These are phyloP conservation scores for Agroathelia rolfsii DNA, from an alignment of 1,284 basidiomycete species.

Conservation along the genomic window DNA sequence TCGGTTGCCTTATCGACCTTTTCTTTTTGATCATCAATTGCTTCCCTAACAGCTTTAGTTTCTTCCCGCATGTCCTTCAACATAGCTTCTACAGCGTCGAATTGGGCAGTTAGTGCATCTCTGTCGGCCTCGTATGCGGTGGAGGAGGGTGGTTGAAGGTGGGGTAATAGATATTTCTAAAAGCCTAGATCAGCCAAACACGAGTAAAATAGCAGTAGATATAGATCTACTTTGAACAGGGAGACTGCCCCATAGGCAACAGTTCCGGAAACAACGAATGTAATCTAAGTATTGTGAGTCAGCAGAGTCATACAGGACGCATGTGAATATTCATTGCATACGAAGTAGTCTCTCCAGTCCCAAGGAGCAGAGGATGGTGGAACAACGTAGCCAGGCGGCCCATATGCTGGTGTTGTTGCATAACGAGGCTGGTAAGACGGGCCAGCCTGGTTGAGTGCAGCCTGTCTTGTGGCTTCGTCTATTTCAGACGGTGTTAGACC, in stretches of 20 bases:
- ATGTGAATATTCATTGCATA: conserved; percentile 31
- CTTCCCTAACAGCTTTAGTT: conserved; percentile 61
- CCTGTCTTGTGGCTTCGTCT: conserved; percentile 73
- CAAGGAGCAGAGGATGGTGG: conserved; percentile 33
- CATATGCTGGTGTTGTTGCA: conserved; percentile 32
- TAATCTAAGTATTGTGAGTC: conserved; percentile 53
- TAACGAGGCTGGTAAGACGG: conserved; percentile 26
- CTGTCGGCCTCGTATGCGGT: conserved; percentile 88
- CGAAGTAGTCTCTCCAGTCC: conserved; percentile 96
- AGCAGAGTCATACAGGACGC: conserved; percentile 16
- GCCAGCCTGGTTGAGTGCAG: conserved; percentile 25
- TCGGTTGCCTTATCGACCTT: conserved; percentile 70
- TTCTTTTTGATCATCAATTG: conserved; percentile 77
- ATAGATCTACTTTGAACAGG: conserved; percentile 62
- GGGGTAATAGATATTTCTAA: conserved; percentile 88
- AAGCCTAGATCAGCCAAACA: no score
- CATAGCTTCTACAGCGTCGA: conserved; percentile 83
- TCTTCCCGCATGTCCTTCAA: conserved; percentile 77
- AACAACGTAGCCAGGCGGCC: conserved; percentile 29
- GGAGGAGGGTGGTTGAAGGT: conserved; percentile 82
- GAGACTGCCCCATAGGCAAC: conserved; percentile 84
- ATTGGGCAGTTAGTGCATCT: conserved; percentile 79
- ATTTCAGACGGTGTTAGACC: conserved; percentile 82
- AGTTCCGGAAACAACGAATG: conserved; percentile 85
- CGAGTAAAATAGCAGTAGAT: conserved; percentile 3